These are phyloP conservation scores for Kwoniella shivajii DNA, from an alignment of 1,284 basidiomycete genomes.

Conservation along the genomic window DNA sequence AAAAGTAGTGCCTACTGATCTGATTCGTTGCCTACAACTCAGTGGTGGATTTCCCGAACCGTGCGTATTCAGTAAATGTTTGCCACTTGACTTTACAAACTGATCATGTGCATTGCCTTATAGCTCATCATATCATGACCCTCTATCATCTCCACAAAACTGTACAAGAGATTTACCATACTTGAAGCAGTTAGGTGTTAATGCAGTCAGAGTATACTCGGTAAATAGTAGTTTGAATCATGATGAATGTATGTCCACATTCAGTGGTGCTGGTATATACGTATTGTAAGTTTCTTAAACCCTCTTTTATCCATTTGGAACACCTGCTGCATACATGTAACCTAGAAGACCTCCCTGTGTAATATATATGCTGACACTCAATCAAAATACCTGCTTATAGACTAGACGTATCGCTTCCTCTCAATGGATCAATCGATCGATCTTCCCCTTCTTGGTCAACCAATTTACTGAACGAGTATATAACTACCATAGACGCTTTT, in stretches of 20 bases:
- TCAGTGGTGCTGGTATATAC: constrained; percentile 81
- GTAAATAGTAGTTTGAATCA: constrained; percentile 81
- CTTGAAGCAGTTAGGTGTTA: constrained; percentile 61
- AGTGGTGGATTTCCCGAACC: constrained; percentile 70
- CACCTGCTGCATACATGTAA: too few species aligned
- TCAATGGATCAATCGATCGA: constrained; percentile 85
- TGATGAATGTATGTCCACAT: constrained; percentile 77
- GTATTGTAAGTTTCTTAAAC: constrained; percentile 65
- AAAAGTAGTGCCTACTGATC: not conserved
- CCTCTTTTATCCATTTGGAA: not conserved
- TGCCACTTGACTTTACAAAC: not conserved
- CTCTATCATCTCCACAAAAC: constrained; percentile 66
- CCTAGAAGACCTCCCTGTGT: not conserved
- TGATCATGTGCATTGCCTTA: constrained; percentile 32
- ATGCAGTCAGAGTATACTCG: constrained; percentile 77
- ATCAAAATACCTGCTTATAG: constrained; percentile 13
- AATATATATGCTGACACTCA: not conserved
- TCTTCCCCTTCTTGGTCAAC: constrained; percentile 76
- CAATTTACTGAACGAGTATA: constrained; percentile 77
- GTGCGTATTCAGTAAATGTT: constrained; percentile 15
- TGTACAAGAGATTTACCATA: constrained; percentile 79
- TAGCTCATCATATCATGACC: constrained; percentile 60
- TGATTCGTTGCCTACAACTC: not conserved
- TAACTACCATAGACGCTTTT: constrained; percentile 75
- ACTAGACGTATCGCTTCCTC: constrained; percentile 78